Evolutionary conservation across 2,329 filamentous ascomycete species (phyloP), one percentile per base, ranked within the genome.

Genomic region (Ramichloridium luteum): DNA sequence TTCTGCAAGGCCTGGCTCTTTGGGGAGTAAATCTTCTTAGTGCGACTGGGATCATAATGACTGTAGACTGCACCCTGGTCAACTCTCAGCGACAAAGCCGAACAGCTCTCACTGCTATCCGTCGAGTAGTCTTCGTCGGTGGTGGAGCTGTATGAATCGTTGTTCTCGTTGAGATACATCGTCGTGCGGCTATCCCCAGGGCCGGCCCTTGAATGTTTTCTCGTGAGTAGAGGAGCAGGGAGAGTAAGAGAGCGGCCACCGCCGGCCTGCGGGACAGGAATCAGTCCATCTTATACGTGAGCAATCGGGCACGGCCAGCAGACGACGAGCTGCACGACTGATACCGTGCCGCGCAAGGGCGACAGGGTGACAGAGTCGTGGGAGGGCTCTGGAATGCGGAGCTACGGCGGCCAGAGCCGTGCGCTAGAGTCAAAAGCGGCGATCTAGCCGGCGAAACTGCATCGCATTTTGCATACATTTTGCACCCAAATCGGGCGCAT

Each of bases 21-120:
- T 23, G 22, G 22, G 3, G 31, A 20, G 27, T 32, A 32, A 15
- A 32, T 28, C 25, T 32, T 32, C 31, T 32, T 32, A 3, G 31
- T 32, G 2, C 31, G 31, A 6, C 6, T 23, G 4, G 23, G 31
- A 13, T 32, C 31, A 17, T 32, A 32, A 14, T 32, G 23, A 13
- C 20, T n/a, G n/a, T n/a, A n/a, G n/a, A n/a, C n/a, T n/a, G n/a
- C n/a, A n/a, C n/a, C n/a, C n/a, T n/a, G n/a, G n/a, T n/a, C n/a
- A n/a, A n/a, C n/a, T n/a, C n/a, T n/a, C n/a, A n/a, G n/a, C n/a
- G n/a, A n/a, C n/a, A n/a, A n/a, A n/a, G n/a, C n/a, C n/a, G n/a
- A n/a, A n/a, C n/a, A n/a, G n/a, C n/a, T n/a, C n/a, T n/a, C n/a
- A n/a, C n/a, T n/a, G n/a, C n/a, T n/a, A n/a, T n/a, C n/a, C n/a